Evolutionary conservation across 495 filamentous ascomycete genomes (phyloP), one percentile per base, ranked within the genome.

Genomic region (Lasiosphaeriaceae sp.): DNA sequence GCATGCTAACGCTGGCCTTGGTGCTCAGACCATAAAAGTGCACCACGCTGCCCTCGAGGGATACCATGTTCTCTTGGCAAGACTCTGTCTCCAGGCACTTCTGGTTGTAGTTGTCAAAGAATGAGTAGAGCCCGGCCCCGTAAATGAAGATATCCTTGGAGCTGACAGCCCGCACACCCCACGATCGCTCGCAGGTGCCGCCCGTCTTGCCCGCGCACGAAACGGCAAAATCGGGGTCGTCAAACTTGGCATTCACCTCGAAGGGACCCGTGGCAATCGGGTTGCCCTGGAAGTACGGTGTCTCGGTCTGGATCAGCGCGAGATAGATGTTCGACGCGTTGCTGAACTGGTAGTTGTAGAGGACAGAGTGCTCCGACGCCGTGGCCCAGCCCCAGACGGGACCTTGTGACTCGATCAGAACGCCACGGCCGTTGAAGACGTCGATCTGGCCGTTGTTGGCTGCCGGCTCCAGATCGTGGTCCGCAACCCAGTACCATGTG

Each of bases 401-500:
- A 5, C 83, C 82, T 47, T 80, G 61, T 17, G 72, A 71, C 73
- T 95, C 92, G 57, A 93, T 77, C 34, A 93, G 79, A 16, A 95
- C 79, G 57, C 92, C 93, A 57, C 93, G 89, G 45, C 91, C 93
- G 65, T 90, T 96, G 79, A 86, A 97, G 61, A 97, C 82, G 71
- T 94, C 88, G 71, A 96, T 87, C 72, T 96, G 93, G 66, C 91
- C 89, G 57, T 82, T 83, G 73, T 89, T 83, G 64, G 88, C 86
- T 8, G 71, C 45, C 3, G 84, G 81, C 68, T 96, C 93, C 41
- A 97, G 86, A 58, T 90, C 88, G 76, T 97, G 93, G 71, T 97
- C 93, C 2, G 93, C 84, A 24, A 92, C 90, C 93, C 93, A 97
- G 71, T 87, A 89, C 93, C 93, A 97, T 44, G 83, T 85, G 73